phyloP scores from a whole-genome alignment of 805 yeast species.

The Myxozyma sirexii region DNA sequence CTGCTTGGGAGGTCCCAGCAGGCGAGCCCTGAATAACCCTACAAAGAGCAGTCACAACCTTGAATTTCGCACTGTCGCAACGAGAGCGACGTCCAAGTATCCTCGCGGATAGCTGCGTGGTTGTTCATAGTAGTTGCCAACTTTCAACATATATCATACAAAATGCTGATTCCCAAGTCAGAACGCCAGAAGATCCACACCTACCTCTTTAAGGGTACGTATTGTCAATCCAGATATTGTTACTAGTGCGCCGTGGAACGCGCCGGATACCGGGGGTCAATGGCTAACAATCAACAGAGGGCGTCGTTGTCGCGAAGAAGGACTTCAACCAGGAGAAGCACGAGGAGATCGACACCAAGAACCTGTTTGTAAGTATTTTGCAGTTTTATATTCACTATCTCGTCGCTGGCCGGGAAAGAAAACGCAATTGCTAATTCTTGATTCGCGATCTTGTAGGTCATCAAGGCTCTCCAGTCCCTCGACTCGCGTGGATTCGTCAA shows the following conservation, averaged over 20 bases:
- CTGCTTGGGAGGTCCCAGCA: background rate
- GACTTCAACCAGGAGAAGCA: conserved; percentile 91
- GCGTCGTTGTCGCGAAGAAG: conserved; percentile 99
- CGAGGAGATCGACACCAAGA: conserved; percentile 97
- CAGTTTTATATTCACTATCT: background rate
- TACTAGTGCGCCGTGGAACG: background rate
- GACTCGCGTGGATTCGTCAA: conserved; percentile 98
- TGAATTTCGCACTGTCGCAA: background rate
- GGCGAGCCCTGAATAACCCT: background rate
- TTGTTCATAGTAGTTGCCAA: background rate
- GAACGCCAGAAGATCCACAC: conserved; percentile 99
- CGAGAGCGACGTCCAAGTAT: background rate
- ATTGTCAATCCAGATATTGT: background rate
- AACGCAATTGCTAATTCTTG: background rate
- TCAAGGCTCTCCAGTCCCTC: conserved; percentile 99
- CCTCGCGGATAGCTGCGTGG: background rate
- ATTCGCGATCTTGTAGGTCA: conserved; percentile 41
- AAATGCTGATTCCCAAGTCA: conserved; percentile 98
- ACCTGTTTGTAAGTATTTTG: conserved; percentile 67
- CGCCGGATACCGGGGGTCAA: background rate
- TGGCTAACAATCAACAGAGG: conserved; percentile 59
- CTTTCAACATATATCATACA: background rate
- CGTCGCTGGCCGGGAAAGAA: background rate
- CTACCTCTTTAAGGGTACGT: conserved; percentile 97
- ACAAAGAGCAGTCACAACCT: conserved; percentile 8